A percentile compares a stretch with the other conserved stretches of the same genome.
Conservation (phyloP, 352 stramenopile genomes). For the Phytopythium aichiense region DNA sequence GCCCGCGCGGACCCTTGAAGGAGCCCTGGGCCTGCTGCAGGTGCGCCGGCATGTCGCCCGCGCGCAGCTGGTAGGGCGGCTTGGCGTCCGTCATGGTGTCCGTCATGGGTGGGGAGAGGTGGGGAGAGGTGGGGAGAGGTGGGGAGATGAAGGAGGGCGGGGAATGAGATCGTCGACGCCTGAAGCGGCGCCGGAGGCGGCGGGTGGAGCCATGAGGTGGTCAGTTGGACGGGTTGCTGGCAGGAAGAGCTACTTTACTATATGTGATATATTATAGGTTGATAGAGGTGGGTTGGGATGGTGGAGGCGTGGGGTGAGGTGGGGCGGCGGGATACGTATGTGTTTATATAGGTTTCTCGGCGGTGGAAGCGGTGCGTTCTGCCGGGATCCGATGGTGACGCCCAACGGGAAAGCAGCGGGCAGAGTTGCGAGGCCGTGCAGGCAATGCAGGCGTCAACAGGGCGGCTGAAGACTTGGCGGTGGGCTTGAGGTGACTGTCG, state of each 20-base stretch:
- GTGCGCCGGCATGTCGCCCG: conserved; percentile 31
- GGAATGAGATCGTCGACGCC: neutral
- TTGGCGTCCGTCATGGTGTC: neutral
- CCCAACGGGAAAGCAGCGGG: too few relatives aligned
- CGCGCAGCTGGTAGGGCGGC: conserved; percentile 13
- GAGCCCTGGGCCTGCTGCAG: conserved; percentile 28
- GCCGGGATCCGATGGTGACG: neutral
- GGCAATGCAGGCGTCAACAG: too few relatives aligned
- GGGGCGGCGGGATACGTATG: neutral
- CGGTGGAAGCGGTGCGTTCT: neutral
- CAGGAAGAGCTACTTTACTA: too few relatives aligned
- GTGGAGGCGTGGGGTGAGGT: neutral
- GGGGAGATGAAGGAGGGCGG: neutral
- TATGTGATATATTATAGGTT: neutral
- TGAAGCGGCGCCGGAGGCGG: too few relatives aligned
- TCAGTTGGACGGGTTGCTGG: too few relatives aligned
- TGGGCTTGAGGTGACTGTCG: too few relatives aligned
- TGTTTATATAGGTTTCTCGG: neutral
- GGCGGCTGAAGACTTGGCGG: too few relatives aligned
- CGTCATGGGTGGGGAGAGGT: neutral
- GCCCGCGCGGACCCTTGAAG: conserved; percentile 35
- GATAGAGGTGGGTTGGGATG: neutral
- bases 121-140: neutral
- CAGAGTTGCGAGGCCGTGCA: too few relatives aligned
- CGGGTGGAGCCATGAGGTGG: too few relatives aligned